A percentile compares a stretch with the other conserved stretches of the same genome.
Conservation (phyloP, 805 yeast species). For the Spathaspora hagerdaliae region DNA sequence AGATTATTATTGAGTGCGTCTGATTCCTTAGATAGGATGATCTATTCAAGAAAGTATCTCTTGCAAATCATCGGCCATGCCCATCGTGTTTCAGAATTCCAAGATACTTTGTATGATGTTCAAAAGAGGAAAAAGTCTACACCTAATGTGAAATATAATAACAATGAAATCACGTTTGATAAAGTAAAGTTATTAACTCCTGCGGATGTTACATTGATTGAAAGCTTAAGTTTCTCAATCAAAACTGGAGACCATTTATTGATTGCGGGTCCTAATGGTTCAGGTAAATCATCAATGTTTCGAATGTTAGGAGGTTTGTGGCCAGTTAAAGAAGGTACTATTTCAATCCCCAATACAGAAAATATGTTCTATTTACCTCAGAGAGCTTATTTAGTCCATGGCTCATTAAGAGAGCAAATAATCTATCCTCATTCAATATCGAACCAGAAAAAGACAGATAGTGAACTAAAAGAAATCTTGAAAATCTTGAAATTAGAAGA, state of each 20-base stretch:
- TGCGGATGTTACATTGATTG: conserved; percentile 66
- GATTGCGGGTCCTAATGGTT: conserved; percentile 94
- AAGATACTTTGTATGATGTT: conserved; percentile 56
- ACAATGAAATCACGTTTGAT: conserved; percentile 64
- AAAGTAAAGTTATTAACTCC: conserved; percentile 85
- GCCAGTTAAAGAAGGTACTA: conserved; percentile 65
- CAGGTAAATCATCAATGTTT: conserved; percentile 91
- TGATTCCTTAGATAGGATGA: conserved; percentile 81
- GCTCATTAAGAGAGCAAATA: conserved; percentile 80
- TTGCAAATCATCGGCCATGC: conserved; percentile 84
- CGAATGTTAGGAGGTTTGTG: conserved; percentile 90
- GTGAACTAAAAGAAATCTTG: conserved; percentile 50
- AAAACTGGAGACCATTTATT: conserved; percentile 80
- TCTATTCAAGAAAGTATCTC: conserved; percentile 77
- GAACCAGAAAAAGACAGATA: conserved; percentile 46
- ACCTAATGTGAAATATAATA: conserved; percentile 27
- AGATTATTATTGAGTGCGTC: conserved; percentile 80
- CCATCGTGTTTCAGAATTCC: conserved; percentile 65
- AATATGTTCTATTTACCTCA: conserved; percentile 88
- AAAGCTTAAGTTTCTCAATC: conserved; percentile 64
- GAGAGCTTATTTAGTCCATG: conserved; percentile 79
- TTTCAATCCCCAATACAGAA: conserved; percentile 61
- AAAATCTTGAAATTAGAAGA: conserved; percentile 57
- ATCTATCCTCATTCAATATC: conserved; percentile 74
- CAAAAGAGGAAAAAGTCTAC: conserved; percentile 14